A percentile compares a stretch with the other conserved stretches of the same genome.
These are phyloP conservation scores for Sphagnurus paluster DNA, from an alignment of 1,284 basidiomycete species.

Conservation along the genomic window DNA sequence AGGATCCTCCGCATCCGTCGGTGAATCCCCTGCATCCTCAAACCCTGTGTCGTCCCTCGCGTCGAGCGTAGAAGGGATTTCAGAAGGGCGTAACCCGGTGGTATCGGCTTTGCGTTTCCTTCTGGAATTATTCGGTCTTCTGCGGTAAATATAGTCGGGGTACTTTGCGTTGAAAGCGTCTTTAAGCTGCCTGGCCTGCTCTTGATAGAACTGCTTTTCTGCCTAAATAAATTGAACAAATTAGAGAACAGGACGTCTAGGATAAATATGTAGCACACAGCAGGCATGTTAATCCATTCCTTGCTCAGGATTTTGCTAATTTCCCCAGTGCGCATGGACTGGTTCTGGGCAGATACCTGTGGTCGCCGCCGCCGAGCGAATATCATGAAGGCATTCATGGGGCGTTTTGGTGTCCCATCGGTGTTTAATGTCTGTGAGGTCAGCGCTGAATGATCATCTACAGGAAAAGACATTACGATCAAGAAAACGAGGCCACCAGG, in stretches of 20 bases:
- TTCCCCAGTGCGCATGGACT: slow-evolving; percentile 83
- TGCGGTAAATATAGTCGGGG: slow-evolving; percentile 83
- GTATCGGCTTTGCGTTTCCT: slow-evolving; percentile 61
- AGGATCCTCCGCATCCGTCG: slow-evolving; percentile 38
- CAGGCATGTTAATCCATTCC: slow-evolving; percentile 76
- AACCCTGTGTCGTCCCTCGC: slow-evolving; percentile 39
- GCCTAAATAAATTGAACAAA: slow-evolving; percentile 49
- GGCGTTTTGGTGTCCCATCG: slow-evolving; percentile 81
- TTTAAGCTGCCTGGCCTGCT: slow-evolving; percentile 80
- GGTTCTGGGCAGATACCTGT: slow-evolving; percentile 78
- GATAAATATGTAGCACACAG: slow-evolving; percentile 44
- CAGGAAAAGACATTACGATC: slow-evolving; percentile 29
- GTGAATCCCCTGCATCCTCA: slow-evolving; percentile 38
- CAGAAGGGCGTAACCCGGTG: slow-evolving; percentile 28
- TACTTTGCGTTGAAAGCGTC: slow-evolving; percentile 83
- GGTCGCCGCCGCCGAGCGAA: slow-evolving; percentile 80
- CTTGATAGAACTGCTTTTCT: slow-evolving; percentile 82
- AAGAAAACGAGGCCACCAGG: slow-evolving; percentile 11
- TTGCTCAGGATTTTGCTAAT: slow-evolving; percentile 81
- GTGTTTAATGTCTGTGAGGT: slow-evolving; percentile 78
- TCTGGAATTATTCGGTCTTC: slow-evolving; percentile 80
- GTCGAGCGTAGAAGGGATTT: slow-evolving; percentile 31
- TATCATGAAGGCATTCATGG: slow-evolving; percentile 91
- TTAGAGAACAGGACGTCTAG: slow-evolving; percentile 15
- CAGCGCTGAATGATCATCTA: slow-evolving; percentile 45